Percentiles rank a stretch among this genome's conserved stretches.
These are phyloP conservation scores for Camellia oleifera DNA, from an alignment of 179 eudicot species.

Conservation along the genomic window DNA sequence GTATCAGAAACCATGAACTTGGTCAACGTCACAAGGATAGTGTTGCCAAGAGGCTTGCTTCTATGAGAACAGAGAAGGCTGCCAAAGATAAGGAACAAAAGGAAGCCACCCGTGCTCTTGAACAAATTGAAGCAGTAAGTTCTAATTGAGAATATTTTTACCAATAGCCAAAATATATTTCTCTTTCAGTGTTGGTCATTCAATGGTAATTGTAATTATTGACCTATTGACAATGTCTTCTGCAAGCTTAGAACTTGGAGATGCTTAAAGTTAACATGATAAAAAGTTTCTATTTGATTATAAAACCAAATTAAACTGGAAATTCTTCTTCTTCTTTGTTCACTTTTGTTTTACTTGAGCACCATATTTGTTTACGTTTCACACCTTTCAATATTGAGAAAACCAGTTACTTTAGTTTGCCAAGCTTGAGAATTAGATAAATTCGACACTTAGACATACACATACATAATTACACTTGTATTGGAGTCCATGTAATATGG, in stretches of 20 bases:
- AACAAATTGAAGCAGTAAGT: slow-evolving; percentile 87
- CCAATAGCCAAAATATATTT: not conserved
- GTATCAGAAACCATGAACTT: slow-evolving; percentile 87
- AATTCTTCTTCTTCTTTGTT: not conserved
- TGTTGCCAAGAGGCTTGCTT: slow-evolving; percentile 73
- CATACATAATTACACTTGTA: no score
- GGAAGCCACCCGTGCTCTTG: slow-evolving; percentile 58
- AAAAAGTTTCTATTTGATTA: not conserved
- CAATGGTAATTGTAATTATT: not conserved
- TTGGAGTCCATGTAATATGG: no score
- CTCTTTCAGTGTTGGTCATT: not conserved
- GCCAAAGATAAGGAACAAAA: slow-evolving; percentile 75
- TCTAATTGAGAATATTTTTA: slow-evolving; percentile 1
- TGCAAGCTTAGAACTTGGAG: not conserved
- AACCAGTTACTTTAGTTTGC: not conserved
- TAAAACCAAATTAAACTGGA: not conserved
- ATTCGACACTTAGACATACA: no score
- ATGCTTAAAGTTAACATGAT: not conserved
- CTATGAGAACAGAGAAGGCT: slow-evolving; percentile 80
- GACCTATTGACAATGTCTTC: not conserved
- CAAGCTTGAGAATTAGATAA: no score
- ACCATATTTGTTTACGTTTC: not conserved
- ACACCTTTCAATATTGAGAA: not conserved
- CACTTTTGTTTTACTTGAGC: not conserved
- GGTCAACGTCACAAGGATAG: slow-evolving; percentile 85